Evolutionary conservation across 371 early-diverging fungal genomes (phyloP).

Genomic region (Mucor piriformis): DNA sequence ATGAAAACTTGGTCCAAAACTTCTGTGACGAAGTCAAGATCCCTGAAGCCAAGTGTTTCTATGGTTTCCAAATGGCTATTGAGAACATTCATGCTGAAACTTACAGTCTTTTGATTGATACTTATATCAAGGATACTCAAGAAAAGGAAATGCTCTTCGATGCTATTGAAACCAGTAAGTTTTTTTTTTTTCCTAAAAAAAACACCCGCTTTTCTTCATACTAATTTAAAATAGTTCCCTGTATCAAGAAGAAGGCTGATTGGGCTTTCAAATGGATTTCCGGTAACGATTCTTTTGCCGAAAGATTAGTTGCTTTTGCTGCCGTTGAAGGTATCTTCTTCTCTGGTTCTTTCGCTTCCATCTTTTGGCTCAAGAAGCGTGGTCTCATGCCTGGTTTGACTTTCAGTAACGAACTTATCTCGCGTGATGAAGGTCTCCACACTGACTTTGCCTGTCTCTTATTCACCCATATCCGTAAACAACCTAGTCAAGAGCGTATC

Average conservation of each 20-base stretch:
- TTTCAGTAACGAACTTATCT: slow-evolving; percentile 99
- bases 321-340: slow-evolving; percentile 99
- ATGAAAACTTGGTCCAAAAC: slow-evolving; percentile 97
- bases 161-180: slow-evolving; percentile 86
- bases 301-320: slow-evolving; percentile 98
- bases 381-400: slow-evolving; percentile 99
- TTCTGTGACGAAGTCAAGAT: slow-evolving; percentile 98
- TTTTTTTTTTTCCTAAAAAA: background rate
- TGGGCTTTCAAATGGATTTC: slow-evolving; percentile 99
- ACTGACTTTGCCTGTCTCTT: slow-evolving; percentile 99
- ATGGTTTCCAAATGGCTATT: slow-evolving; percentile 99
- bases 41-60: slow-evolving; percentile 98
- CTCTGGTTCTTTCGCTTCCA: slow-evolving; percentile 98
- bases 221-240: slow-evolving; percentile 63
- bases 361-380: slow-evolving; percentile 99
- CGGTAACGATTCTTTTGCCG: slow-evolving; percentile 90
- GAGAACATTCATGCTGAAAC: slow-evolving; percentile 99
- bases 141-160: slow-evolving; percentile 94
- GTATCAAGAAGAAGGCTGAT: slow-evolving; percentile 97
- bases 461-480: slow-evolving; percentile 84
- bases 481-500: slow-evolving; percentile 77
- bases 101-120: slow-evolving; percentile 98
- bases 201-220: background rate
- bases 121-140: slow-evolving; percentile 92
- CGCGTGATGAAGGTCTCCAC: slow-evolving; percentile 99